Evolutionary conservation across 768 basidiomycete genomes (phyloP), one percentile per base, ranked within the genome.

Genomic region (Tylopilus cervinicoccineus): DNA sequence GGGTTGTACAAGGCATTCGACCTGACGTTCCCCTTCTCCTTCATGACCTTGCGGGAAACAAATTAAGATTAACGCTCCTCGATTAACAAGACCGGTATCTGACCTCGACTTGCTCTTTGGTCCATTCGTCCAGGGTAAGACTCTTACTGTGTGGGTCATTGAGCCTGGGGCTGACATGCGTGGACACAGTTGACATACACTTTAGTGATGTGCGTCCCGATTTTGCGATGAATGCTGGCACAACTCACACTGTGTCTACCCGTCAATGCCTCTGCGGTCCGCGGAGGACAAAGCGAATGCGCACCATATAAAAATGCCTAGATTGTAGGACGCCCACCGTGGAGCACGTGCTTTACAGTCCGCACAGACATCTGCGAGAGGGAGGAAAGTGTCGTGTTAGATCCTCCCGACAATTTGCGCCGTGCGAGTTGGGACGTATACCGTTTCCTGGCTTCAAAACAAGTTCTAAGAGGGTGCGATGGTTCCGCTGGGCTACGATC

Each of bases 151-250:
- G 16, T 38, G 48, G 39, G 36, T 59, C 38, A 32, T 48, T 46
- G 29, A 36, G n/a, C 42, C 14, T 28, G 31, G 43, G 45, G 38
- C 10, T 29, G 8, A 23, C 29, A n/a, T 23, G 38, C 16, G 16
- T 29, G 40, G 40, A 50, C n/a, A 24, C 7, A 49, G 29, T 8
- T 42, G 26, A 75, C 80, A 63, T 74, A 93, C 91, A 97, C 89
- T 81, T 96, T 93, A 0, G 88, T 82, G 55, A 93, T 76, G 65
- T 97, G 94, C 5, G 91, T 94, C 2, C 94, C 94, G 50, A 97
- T 84, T 73, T 94, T 95, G 45, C 94, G 79, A 71, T 97, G 94
- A 43, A 95, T 81, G 50, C 87, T 86, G 14, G 94, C 94, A 63
- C 94, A 97, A 56, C 79, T 80, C 36, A 92, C 76, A 59, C 93